phyloP scores from a whole-genome alignment of 805 yeast genomes.

The Starmerella riodocensis region DNA sequence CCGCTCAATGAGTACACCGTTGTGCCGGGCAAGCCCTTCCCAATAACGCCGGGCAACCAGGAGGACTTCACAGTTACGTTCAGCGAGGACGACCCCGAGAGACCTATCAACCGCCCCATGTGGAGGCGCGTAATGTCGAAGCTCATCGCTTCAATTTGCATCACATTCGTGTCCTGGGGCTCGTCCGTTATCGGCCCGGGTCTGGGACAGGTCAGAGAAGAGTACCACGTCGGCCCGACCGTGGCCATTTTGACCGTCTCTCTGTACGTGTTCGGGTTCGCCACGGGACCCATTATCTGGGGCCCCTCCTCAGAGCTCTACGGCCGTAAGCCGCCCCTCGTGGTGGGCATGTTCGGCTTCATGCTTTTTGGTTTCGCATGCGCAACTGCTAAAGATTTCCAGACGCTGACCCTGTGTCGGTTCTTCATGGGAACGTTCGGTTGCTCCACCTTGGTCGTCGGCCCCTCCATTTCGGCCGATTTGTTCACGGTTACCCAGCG shows the following conservation, averaged over 20 bases:
- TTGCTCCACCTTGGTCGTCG: conserved; percentile 46
- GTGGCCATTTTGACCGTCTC: conserved; percentile 43
- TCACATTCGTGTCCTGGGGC: conserved; percentile 28
- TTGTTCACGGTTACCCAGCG: conserved; percentile 38
- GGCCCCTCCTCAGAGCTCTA: conserved; percentile 46
- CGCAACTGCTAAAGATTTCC: conserved; percentile 39
- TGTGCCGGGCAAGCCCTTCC: conserved; percentile 18
- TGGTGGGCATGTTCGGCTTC: conserved; percentile 25
- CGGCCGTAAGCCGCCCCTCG: conserved; percentile 38
- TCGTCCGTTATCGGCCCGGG: conserved; percentile 38
- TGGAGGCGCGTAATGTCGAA: conserved; percentile 23
- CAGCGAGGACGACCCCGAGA: conserved; percentile 39
- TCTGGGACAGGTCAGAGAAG: conserved; percentile 26
- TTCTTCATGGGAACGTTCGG: conserved; percentile 50
- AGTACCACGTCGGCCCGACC: conserved; percentile 35
- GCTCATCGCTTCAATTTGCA: conserved; percentile 29
- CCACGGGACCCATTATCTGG: conserved; percentile 53
- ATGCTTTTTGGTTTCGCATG: conserved; percentile 36
- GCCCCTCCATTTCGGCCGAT: conserved; percentile 51
- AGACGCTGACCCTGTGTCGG: conserved; percentile 40
- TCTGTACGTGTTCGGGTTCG: conserved; percentile 51
- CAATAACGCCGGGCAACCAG: conserved; percentile 15
- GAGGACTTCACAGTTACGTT: conserved; percentile 18
- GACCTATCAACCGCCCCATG: conserved; percentile 44
- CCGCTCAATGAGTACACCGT: conserved; percentile 16